These are phyloP conservation scores for Tricholoma sp. DNA, from an alignment of 768 basidiomycete genomes.

Conservation along the genomic window DNA sequence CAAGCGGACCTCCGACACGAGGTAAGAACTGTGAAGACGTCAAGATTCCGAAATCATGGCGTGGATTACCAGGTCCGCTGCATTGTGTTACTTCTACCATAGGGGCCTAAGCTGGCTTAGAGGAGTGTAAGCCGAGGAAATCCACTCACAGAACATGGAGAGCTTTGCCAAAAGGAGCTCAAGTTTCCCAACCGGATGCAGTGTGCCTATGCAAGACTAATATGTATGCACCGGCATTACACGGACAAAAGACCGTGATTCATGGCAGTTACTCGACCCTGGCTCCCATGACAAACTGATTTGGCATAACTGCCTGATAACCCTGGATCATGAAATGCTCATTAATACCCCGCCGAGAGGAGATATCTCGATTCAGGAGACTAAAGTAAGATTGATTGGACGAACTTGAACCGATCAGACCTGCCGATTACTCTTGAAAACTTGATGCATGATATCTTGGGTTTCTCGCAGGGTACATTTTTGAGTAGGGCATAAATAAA, in stretches of 20 bases:
- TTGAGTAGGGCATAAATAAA: neutral
- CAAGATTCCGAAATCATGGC: neutral
- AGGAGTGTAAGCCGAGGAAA: neutral
- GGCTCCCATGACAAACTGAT: slow-evolving; percentile 12
- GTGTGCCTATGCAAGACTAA: slow-evolving; percentile 13
- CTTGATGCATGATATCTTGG: no score
- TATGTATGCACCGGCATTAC: neutral
- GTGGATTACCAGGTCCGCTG: neutral
- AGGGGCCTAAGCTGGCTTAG: neutral
- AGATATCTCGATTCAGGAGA: slow-evolving; percentile 16
- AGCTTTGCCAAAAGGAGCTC: slow-evolving; percentile 10
- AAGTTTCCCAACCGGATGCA: slow-evolving; percentile 9
- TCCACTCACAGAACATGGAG: slow-evolving; percentile 1
- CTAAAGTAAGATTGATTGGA: neutral
- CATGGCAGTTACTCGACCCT: slow-evolving; percentile 2
- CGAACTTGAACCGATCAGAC: slow-evolving; percentile 3
- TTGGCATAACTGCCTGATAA: slow-evolving; percentile 26
- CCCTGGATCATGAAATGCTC: neutral
- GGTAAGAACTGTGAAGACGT: neutral
- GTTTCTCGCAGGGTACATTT: neutral
- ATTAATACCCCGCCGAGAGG: neutral
- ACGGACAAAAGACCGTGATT: neutral
- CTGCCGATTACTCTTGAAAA: slow-evolving; percentile 3
- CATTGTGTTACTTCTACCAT: neutral
- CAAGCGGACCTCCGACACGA: neutral